These are phyloP conservation scores for Besnoitia besnoiti DNA, from an alignment of 169 alveolate genomes.

Conservation along the genomic window DNA sequence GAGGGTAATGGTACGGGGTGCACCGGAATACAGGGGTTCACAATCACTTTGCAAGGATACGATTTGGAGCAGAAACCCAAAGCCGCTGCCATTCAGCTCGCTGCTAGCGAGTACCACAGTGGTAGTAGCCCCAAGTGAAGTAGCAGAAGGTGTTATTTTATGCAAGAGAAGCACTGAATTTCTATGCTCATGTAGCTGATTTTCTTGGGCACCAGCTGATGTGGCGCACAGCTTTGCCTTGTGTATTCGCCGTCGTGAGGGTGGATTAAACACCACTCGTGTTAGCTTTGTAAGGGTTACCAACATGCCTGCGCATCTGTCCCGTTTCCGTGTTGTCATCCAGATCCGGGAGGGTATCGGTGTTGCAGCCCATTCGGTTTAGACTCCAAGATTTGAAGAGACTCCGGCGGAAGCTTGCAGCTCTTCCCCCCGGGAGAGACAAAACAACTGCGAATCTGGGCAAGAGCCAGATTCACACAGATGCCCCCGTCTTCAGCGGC, in stretches of 20 bases:
- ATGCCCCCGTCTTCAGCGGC: background rate
- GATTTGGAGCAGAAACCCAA: background rate
- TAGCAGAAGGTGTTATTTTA: background rate
- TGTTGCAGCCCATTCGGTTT: constrained; percentile 33
- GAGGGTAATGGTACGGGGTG: no score
- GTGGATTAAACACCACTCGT: no score
- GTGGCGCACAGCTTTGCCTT: no score
- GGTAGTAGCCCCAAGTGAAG: background rate
- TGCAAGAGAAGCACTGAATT: no score
- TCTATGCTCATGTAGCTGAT: no score
- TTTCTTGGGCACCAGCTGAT: no score
- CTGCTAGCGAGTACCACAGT: background rate
- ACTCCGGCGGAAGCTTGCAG: background rate
- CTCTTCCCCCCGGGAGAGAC: background rate
- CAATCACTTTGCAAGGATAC: background rate
- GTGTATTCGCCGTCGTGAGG: no score
- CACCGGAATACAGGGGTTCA: no score
- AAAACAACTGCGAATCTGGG: background rate
- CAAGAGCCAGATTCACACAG: background rate
- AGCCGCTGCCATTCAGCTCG: background rate
- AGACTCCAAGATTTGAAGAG: background rate
- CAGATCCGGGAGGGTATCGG: constrained; percentile 18
- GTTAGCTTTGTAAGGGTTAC: no score
- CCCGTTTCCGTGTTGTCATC: background rate
- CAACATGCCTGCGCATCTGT: no score